These are phyloP conservation scores for Kodamaea plutei DNA, from an alignment of 1,139 yeast species.

Conservation along the genomic window DNA sequence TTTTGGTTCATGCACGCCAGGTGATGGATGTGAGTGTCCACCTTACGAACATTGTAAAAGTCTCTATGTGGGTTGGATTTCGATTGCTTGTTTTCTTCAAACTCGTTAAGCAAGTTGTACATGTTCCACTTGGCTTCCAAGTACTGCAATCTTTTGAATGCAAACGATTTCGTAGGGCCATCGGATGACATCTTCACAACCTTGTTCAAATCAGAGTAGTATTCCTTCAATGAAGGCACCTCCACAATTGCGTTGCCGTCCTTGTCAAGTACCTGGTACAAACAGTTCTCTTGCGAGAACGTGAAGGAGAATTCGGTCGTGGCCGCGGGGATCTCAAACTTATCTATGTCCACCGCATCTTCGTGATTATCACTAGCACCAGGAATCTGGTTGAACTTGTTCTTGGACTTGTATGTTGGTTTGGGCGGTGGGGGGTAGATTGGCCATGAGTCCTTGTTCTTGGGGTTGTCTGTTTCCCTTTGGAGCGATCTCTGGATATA, in stretches of 20 bases:
- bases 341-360: constrained; percentile 47
- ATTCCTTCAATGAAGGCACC: constrained; percentile 79
- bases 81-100: constrained; percentile 86
- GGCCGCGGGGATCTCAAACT: constrained; percentile 63
- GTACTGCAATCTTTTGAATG: constrained; percentile 88
- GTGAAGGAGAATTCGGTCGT: constrained; percentile 46
- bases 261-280: constrained; percentile 57
- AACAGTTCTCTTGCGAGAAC: constrained; percentile 55
- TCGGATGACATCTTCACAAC: constrained; percentile 74
- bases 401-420: constrained; percentile 78
- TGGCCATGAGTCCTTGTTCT: constrained; percentile 65
- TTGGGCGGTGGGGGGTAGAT: constrained; percentile 94
- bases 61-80: constrained; percentile 81
- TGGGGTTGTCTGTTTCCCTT: constrained; percentile 74
- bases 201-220: constrained; percentile 74
- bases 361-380: constrained; percentile 29
- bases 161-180: constrained; percentile 97
- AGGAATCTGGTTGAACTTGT: constrained; percentile 52
- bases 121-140: constrained; percentile 96
- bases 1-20: constrained; percentile 99
- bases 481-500: constrained; percentile 73
- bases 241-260: constrained; percentile 41
- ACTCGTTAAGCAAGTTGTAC: constrained; percentile 82
- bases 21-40: constrained; percentile 98
- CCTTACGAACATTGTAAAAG: constrained; percentile 96